Evolutionary conservation across 257 asterid species (phyloP).

Genomic region (Verbascum thapsus): DNA sequence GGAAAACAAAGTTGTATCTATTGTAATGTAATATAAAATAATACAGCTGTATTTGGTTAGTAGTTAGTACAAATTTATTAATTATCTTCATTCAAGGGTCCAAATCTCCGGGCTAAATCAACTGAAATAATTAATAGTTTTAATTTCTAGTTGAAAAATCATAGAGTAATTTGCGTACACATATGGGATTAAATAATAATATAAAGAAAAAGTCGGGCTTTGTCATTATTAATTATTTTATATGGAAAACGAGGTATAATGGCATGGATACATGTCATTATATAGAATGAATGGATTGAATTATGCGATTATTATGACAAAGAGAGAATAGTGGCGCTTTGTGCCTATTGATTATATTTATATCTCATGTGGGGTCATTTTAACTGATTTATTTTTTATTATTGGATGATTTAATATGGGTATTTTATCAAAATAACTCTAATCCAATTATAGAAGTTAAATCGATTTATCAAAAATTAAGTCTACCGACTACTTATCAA

Average conservation of each 20-base stretch:
- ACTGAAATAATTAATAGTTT: constrained; percentile 12
- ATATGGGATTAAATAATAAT: not conserved
- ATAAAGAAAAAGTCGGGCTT: constrained; percentile 1
- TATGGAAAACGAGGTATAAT: constrained; percentile 12
- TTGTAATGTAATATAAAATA: too few species aligned
- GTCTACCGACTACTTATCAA: too few species aligned
- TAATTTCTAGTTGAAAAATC: not conserved
- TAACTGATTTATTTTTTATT: too few species aligned
- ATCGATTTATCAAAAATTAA: too few species aligned
- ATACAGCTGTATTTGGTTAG: constrained; percentile 25
- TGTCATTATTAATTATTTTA: constrained; percentile 10
- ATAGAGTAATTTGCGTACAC: not conserved
- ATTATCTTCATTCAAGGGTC: constrained; percentile 41
- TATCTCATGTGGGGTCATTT: too few species aligned
- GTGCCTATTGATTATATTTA: not conserved
- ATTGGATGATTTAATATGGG: too few species aligned
- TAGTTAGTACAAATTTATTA: constrained; percentile 18
- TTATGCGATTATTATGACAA: not conserved
- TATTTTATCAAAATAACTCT: too few species aligned
- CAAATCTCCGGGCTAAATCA: constrained; percentile 33
- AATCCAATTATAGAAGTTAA: too few species aligned
- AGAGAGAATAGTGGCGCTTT: not conserved
- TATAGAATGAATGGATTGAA: not conserved
- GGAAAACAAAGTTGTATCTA: constrained; percentile 22
- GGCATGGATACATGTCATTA: constrained; percentile 8